A percentile compares a stretch with the other conserved stretches of the same genome.
Conservation (phyloP, 148 eudicot genomes). For the Chenopodium berlandieri region DNA sequence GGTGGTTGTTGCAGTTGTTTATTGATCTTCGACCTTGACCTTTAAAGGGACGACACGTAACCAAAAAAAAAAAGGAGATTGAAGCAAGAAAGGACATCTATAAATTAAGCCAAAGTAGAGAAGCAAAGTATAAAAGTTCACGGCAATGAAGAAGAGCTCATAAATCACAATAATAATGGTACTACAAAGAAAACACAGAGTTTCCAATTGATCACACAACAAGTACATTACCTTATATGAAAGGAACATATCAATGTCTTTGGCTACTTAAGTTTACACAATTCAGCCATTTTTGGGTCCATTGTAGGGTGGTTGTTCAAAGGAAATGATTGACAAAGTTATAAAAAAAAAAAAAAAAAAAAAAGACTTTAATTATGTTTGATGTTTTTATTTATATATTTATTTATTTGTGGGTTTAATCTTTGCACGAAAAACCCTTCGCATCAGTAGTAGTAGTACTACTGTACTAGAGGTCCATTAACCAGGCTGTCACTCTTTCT, state of each 20-base stretch:
- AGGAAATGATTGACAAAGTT: neutral
- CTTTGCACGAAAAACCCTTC: neutral
- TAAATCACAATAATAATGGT: neutral
- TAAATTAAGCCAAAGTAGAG: neutral
- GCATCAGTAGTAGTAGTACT: too few relatives aligned
- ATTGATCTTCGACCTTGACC: neutral
- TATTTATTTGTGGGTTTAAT: conserved; percentile 11
- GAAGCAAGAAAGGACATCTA: neutral
- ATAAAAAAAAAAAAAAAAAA: neutral
- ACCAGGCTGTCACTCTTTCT: conserved; percentile 14
- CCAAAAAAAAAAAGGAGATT: neutral
- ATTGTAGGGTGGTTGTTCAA: conserved; percentile 1
- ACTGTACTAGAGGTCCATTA: neutral
- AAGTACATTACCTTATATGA: conserved; percentile 11
- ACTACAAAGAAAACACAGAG: neutral
- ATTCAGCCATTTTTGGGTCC: conserved; percentile 6
- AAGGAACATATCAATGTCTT: conserved; percentile 21
- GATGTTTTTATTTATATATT: neutral
- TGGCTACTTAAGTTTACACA: conserved; percentile 14
- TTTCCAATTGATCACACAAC: conserved; percentile 8
- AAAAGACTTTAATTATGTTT: neutral
- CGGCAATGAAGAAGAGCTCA: neutral
- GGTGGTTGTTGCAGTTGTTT: too few relatives aligned
- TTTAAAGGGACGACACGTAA: neutral
- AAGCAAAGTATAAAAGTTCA: neutral